Evolutionary conservation across 768 basidiomycete genomes (phyloP), one percentile per base, ranked within the genome.

Genomic region (Dentipellis fragilis): DNA sequence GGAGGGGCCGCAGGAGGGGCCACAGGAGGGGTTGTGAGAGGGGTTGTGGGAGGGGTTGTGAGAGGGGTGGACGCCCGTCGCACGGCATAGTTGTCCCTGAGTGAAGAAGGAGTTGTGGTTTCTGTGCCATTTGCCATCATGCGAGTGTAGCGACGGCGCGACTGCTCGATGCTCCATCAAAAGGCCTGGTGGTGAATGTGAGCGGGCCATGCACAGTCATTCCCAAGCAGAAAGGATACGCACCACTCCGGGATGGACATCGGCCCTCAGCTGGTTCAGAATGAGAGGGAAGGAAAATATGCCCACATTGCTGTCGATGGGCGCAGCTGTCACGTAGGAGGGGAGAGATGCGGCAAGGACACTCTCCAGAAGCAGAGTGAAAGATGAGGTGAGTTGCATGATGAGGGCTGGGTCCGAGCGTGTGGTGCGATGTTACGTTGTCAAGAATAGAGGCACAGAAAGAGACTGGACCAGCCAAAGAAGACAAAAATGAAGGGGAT

Each of bases 131-230:
- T 70, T 69, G 39, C 77, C 79, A 12, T 84, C 81, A 89, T 85
- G 49, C 77, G 81, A 9, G 87, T 84, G 52, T 81, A 75, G 53
- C 87, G 84, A 55, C 74, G 76, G 53, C 79, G 69, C 52, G 77
- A 74, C 51, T 80, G 82, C 67, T 88, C 89, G 58, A 85, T 77
- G 62, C 83, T 75, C 67, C 84, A 87, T 67, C 88, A 86, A 36
- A 83, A 68, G 48, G 77, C 66, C 88, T 90, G 63, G 6, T 6
- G 29, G 29, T 29, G 29, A 3, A 29, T 6, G 29, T n/a, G 6
- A 29, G 29, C 6, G 3, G 6, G 29, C 29, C 29, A 29, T 29
- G 29, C n/a, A n/a, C n/a, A n/a, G n/a, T n/a, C n/a, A n/a, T n/a
- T n/a, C n/a, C n/a, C n/a, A n/a, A n/a, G 6, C 29, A 29, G 29